A percentile compares a stretch with the other conserved stretches of the same genome.
These are phyloP conservation scores for Phytophthora sansomeana DNA, from an alignment of 352 stramenopile genomes.

Conservation along the genomic window DNA sequence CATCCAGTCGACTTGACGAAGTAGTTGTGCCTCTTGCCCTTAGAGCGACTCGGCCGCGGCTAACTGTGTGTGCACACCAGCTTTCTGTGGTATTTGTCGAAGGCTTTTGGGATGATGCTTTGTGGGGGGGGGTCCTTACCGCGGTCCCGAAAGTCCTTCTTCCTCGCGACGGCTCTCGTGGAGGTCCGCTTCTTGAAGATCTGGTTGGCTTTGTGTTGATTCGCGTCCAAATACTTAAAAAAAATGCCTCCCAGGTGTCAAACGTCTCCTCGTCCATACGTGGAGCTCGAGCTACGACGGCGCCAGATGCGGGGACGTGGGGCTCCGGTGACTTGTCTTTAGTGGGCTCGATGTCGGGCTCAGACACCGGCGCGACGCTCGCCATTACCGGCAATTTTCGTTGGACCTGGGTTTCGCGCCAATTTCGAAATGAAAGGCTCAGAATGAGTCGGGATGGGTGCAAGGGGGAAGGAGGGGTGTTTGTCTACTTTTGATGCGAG, in stretches of 20 bases:
- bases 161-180: not conserved
- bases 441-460: no score
- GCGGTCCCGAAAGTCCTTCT: not conserved
- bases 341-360: no score
- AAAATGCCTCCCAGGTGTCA: not conserved
- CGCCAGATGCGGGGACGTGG: no score
- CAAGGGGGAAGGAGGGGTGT: no score
- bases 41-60: not conserved
- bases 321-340: no score
- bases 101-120: not conserved
- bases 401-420: no score
- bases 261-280: not conserved
- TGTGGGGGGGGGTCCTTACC: not conserved
- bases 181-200: conserved; percentile 1
- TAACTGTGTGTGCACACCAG: not conserved
- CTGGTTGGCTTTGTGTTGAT: not conserved
- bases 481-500: no score
- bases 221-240: not conserved
- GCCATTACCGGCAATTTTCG: no score
- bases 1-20: not conserved
- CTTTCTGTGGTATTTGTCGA: not conserved
- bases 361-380: no score
- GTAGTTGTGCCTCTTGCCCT: not conserved
- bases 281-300: no score
- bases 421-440: no score